These are phyloP conservation scores for Blastobotrys illinoisensis DNA, from an alignment of 1,139 yeast genomes.

Conservation along the genomic window DNA sequence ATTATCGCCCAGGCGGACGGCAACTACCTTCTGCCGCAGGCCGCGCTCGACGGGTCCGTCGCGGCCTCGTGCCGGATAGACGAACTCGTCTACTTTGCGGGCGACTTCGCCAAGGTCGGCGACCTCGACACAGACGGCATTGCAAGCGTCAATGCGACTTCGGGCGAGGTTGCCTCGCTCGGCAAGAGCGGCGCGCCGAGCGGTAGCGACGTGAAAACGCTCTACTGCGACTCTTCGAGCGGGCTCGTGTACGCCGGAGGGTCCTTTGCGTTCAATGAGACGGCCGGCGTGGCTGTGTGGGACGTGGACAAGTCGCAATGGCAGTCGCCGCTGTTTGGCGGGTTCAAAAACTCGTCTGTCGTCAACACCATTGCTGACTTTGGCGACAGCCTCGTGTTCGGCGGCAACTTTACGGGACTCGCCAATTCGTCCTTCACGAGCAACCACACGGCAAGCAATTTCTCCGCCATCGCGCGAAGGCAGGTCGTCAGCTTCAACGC, in stretches of 20 bases:
- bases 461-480: slow-evolving; percentile 44
- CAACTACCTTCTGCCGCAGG: slow-evolving; percentile 17
- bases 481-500: slow-evolving; percentile 61
- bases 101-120: slow-evolving; percentile 38
- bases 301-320: slow-evolving; percentile 44
- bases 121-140: slow-evolving; percentile 45
- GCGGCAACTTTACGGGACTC: slow-evolving; percentile 65
- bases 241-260: slow-evolving; percentile 77
- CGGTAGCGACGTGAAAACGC: slow-evolving; percentile 50
- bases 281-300: slow-evolving; percentile 65
- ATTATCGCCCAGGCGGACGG: slow-evolving; percentile 23
- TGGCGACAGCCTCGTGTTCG: slow-evolving; percentile 57
- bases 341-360: slow-evolving; percentile 58
- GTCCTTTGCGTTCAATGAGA: slow-evolving; percentile 49
- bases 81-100: slow-evolving; percentile 43
- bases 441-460: slow-evolving; percentile 9
- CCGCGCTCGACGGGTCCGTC: slow-evolving; percentile 30
- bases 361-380: slow-evolving; percentile 62
- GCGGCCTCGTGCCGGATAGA: slow-evolving; percentile 32
- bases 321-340: slow-evolving; percentile 60
- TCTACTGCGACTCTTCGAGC: slow-evolving; percentile 44
- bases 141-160: slow-evolving; percentile 48
- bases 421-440: slow-evolving; percentile 40
- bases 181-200: slow-evolving; percentile 31
- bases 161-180: slow-evolving; percentile 40